phyloP scores from a whole-genome alignment of 192 early-diverging fungal species.

The Jimgerdemannia lactiflua region DNA sequence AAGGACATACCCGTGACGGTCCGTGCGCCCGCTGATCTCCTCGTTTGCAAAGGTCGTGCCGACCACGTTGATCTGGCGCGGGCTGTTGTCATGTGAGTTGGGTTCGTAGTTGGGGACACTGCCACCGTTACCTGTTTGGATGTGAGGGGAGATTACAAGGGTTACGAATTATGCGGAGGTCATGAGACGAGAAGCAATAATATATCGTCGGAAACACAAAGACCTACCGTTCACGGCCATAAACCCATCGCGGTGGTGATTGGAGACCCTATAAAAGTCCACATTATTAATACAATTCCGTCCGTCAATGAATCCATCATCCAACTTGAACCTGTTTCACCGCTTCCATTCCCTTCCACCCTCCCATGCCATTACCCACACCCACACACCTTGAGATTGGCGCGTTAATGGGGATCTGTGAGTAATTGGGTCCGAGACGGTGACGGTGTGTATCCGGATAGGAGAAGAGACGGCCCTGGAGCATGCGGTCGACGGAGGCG shows the following conservation, averaged over 20 bases:
- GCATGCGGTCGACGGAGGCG: slow-evolving; percentile 75
- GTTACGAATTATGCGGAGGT: not conserved
- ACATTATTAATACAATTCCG: not conserved
- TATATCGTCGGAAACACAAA: not conserved
- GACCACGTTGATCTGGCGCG: slow-evolving; percentile 54
- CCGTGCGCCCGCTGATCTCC: slow-evolving; percentile 46
- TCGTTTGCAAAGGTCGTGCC: slow-evolving; percentile 49
- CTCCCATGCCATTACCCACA: not conserved
- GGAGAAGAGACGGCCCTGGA: slow-evolving; percentile 83
- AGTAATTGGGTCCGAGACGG: slow-evolving; percentile 78
- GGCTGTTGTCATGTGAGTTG: slow-evolving; percentile 56
- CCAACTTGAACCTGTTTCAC: not conserved
- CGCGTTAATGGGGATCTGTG: slow-evolving; percentile 80
- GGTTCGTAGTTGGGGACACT: slow-evolving; percentile 70
- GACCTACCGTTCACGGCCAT: slow-evolving; percentile 50
- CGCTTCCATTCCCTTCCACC: not conserved
- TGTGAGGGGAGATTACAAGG: too few relatives aligned
- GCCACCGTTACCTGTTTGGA: slow-evolving; percentile 41
- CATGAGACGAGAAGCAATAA: not conserved
- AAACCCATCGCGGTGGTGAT: slow-evolving; percentile 78
- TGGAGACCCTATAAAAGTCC: slow-evolving; percentile 30
- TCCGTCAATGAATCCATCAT: too few relatives aligned
- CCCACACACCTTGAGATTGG: slow-evolving; percentile 36
- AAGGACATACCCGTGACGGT: slow-evolving; percentile 54
- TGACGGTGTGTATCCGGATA: slow-evolving; percentile 87